phyloP scores from a whole-genome alignment of 257 asterid species.

The Cynanchum wilfordii region DNA sequence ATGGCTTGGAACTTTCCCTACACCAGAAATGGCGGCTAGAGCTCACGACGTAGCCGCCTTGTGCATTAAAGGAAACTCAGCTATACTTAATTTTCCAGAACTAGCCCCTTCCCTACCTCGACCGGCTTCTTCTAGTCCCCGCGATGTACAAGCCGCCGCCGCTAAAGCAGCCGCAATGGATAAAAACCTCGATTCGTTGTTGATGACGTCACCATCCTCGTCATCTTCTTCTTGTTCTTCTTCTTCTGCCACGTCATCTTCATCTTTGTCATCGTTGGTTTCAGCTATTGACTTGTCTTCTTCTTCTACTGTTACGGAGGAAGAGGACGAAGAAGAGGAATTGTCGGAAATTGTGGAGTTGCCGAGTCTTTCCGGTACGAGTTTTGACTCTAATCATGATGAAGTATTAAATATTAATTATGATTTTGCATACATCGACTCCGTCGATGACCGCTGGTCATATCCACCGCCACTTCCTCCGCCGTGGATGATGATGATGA shows the following conservation, averaged over 20 bases:
- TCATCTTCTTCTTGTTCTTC: constrained; percentile 15
- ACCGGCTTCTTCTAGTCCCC: constrained; percentile 57
- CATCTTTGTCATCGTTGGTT: constrained; percentile 30
- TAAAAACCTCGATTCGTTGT: constrained; percentile 25
- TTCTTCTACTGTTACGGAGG: background rate
- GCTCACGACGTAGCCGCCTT: constrained; percentile 89
- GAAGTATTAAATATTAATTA: constrained; percentile 26
- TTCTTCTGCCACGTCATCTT: background rate
- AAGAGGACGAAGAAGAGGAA: constrained; percentile 26
- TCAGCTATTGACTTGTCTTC: constrained; percentile 35
- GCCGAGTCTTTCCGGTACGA: constrained; percentile 48
- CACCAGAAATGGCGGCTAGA: constrained; percentile 91
- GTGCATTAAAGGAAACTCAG: constrained; percentile 68
- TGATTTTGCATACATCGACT: constrained; percentile 44
- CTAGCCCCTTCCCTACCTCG: constrained; percentile 51
- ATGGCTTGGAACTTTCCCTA: constrained; percentile 79
- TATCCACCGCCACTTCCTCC: constrained; percentile 33
- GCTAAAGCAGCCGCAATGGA: constrained; percentile 87
- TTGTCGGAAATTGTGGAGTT: constrained; percentile 65
- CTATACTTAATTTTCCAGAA: constrained; percentile 66
- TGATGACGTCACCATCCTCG: background rate
- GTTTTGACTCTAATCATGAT: constrained; percentile 21
- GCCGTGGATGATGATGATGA: constrained; percentile 19
- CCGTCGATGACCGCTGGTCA: constrained; percentile 53
- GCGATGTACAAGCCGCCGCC: constrained; percentile 81